Evolutionary conservation across 2,329 filamentous ascomycete species (phyloP).

Genomic region (Ampelomyces quisqualis): DNA sequence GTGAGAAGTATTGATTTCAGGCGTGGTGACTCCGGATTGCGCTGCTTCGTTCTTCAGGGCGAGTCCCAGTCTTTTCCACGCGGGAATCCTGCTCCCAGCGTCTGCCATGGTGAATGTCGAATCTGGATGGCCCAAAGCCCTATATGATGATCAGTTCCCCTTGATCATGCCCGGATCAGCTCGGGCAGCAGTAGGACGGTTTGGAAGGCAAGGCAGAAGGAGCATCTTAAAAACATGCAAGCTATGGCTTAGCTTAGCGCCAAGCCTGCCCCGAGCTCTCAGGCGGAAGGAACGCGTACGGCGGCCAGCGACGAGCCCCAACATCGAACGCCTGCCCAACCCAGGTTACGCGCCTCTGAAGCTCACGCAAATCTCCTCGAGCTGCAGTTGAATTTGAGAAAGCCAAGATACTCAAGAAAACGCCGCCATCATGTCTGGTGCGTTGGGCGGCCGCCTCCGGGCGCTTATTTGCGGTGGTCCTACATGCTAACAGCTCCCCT

Average conservation of each 20-base stretch:
- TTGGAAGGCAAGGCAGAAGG: conserved; percentile 36
- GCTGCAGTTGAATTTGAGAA: conserved; percentile 35
- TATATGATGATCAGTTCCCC: conserved; percentile 20
- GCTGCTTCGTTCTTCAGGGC: conserved; percentile 59
- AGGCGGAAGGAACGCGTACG: conserved; percentile 41
- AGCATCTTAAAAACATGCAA: too few species aligned
- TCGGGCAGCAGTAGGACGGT: conserved; percentile 23
- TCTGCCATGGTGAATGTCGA: conserved; percentile 35
- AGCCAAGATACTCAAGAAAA: conserved; percentile 25
- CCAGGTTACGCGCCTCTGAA: conserved; percentile 21
- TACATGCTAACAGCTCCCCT: conserved; percentile 33
- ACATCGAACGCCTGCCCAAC: conserved; percentile 23
- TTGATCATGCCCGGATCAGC: conserved; percentile 44
- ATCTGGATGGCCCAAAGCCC: conserved; percentile 26
- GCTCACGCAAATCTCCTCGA: conserved; percentile 34
- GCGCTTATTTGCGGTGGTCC: conserved; percentile 12
- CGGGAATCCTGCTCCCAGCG: conserved; percentile 44
- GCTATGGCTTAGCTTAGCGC: too few species aligned
- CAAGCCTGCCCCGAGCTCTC: conserved; percentile 32
- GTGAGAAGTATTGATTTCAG: conserved; percentile 19
- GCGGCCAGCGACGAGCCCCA: conserved; percentile 22
- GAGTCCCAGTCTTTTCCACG: conserved; percentile 62
- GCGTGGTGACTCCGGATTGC: conserved; percentile 34
- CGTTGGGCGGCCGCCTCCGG: conserved; percentile 25
- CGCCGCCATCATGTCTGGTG: conserved; percentile 46